Conservation (phyloP, 148 eudicot genomes). For the Spergularia marina region DNA sequence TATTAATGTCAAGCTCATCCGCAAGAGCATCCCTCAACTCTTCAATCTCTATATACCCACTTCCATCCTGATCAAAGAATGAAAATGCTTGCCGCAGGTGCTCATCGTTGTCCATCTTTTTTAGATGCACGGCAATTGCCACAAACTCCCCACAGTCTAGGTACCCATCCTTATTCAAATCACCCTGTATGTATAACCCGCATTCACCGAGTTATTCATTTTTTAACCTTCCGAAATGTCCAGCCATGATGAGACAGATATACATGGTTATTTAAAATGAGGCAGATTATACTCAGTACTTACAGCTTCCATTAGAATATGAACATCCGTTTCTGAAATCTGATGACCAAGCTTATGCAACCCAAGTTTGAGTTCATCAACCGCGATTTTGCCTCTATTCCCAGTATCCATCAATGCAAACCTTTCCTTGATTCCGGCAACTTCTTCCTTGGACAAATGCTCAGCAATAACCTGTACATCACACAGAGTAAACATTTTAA, state of each 20-base stretch:
- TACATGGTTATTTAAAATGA: neutral
- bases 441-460: constrained; percentile 76
- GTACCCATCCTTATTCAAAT: constrained; percentile 68
- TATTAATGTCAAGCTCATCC: constrained; percentile 56
- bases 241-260: no score
- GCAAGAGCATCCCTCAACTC: constrained; percentile 62
- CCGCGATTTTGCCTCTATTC: constrained; percentile 60
- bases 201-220: constrained; percentile 8
- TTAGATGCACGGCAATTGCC: constrained; percentile 67
- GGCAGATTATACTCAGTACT: constrained; percentile 35
- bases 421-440: constrained; percentile 59
- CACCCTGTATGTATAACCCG: constrained; percentile 44
- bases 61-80: constrained; percentile 62
- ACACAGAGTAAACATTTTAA: neutral
- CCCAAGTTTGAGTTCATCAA: constrained; percentile 64
- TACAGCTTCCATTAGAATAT: constrained; percentile 78
- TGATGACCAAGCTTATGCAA: constrained; percentile 70
- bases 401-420: constrained; percentile 68
- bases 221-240: no score
- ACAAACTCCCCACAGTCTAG: constrained; percentile 68
- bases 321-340: constrained; percentile 58
- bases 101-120: constrained; percentile 70
- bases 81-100: constrained; percentile 69
- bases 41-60: constrained; percentile 70
- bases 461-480: constrained; percentile 69